These are phyloP conservation scores for Bullera alba DNA, from an alignment of 768 basidiomycete species.

Conservation along the genomic window DNA sequence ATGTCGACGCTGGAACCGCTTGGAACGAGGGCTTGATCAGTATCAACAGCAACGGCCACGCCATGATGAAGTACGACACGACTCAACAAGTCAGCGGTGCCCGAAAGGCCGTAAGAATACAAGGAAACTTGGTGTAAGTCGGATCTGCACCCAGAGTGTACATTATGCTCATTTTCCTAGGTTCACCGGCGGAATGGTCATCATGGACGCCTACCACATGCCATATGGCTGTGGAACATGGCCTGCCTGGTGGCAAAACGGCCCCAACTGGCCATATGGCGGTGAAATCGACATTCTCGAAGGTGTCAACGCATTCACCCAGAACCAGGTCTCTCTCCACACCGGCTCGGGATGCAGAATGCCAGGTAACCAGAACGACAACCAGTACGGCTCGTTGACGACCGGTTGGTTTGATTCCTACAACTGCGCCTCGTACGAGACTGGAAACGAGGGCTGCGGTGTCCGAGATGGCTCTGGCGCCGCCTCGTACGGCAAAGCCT, in stretches of 20 bases:
- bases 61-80: slow-evolving; percentile 82
- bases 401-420: slow-evolving; percentile 41
- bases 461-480: slow-evolving; percentile 54
- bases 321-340: slow-evolving; percentile 51
- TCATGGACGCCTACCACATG: slow-evolving; percentile 82
- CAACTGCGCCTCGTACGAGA: slow-evolving; percentile 42
- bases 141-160: no score
- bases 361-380: slow-evolving; percentile 20
- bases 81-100: slow-evolving; percentile 63
- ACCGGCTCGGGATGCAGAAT: slow-evolving; percentile 48
- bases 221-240: slow-evolving; percentile 82
- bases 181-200: slow-evolving; percentile 59
- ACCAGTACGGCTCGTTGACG: slow-evolving; percentile 29
- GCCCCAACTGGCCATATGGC: slow-evolving; percentile 47
- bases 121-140: slow-evolving; percentile 47
- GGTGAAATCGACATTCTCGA: slow-evolving; percentile 50
- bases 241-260: slow-evolving; percentile 61
- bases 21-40: slow-evolving; percentile 55
- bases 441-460: slow-evolving; percentile 57
- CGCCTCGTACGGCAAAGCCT: slow-evolving; percentile 73
- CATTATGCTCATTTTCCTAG: slow-evolving; percentile 5
- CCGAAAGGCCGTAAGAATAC: slow-evolving; percentile 70
- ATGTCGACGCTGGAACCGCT: slow-evolving; percentile 52
- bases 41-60: slow-evolving; percentile 65
- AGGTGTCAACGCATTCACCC: slow-evolving; percentile 48